Base-by-base conservation (phyloP, 164 flowering plant species). In the Tetracentron sinense region DNA sequence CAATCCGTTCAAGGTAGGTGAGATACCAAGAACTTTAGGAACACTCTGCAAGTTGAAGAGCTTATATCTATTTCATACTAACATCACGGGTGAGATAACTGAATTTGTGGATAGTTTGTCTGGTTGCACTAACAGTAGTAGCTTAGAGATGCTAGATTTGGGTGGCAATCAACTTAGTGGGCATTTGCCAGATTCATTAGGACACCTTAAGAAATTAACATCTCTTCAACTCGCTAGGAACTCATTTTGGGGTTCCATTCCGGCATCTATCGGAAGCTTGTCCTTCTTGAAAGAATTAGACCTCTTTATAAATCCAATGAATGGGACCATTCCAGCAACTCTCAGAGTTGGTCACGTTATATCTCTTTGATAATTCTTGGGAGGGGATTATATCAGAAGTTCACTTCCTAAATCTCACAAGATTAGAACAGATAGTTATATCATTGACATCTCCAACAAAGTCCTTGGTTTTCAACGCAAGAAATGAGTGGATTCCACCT, bases 171-270 rank as follows among this genome's bases (percentile, higher is more conserved):
- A 56, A 42, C 42, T 73, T 15, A 29, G 1, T 7, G 72, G 69
- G 12, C 6, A 22, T 7, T 47, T 73, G 20, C 72, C 72, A 0
- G 28, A 57, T 4, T 63, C 55, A 44, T 47, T 69, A 14, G 69
- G 64, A 38, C 14, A 4, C 44, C 44, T 38, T 38, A 38, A 38
- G 44, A 38, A 38, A 12, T 51, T 30, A 31, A 11, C 3, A 22
- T 22, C 20, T 49, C 56, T 51, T 12, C 19, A 23, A n/a, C 65
- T 59, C 2, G 11, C 56, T 28, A 7, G 29, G 3, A 64, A 64
- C 42, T 47, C 46, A 1, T 22, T 64, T 14, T 1, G 3, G 1
- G 67, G 67, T 47, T 25, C 53, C 0, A 56, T 55, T 27, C 60
- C 67, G 15, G 23, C 7, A 1, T 54, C 67, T 2, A 44, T 54